A percentile compares a stretch with the other conserved stretches of the same genome.
Evolutionary conservation across 805 yeast species (phyloP).

Genomic region (Candida pini): DNA sequence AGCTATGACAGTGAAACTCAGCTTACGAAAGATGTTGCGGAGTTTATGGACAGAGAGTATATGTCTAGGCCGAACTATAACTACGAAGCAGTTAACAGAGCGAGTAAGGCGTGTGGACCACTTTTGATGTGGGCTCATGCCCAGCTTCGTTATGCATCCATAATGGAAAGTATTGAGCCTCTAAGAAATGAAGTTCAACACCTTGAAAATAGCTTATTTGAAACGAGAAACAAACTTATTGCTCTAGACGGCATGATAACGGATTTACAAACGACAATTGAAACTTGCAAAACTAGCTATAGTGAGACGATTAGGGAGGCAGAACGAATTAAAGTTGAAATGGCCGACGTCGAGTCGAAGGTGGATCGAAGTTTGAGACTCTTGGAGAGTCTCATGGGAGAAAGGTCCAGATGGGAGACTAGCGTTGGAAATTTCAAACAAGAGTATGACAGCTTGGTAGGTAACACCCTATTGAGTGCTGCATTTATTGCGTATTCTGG

Average conservation of each 20-base stretch:
- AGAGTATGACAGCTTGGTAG: constrained; percentile 45
- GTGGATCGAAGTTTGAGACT: constrained; percentile 58
- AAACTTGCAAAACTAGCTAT: constrained; percentile 58
- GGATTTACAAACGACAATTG: constrained; percentile 69
- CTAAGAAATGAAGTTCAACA: constrained; percentile 55
- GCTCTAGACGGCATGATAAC: constrained; percentile 79
- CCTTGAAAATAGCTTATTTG: constrained; percentile 55
- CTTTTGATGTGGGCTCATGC: constrained; percentile 84
- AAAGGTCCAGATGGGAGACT: constrained; percentile 68
- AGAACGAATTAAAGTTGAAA: constrained; percentile 68
- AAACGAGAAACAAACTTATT: constrained; percentile 59
- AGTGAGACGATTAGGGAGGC: constrained; percentile 72
- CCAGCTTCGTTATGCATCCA: constrained; percentile 70
- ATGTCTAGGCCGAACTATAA: constrained; percentile 60
- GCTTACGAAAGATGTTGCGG: constrained; percentile 47
- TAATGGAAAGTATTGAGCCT: constrained; percentile 70
- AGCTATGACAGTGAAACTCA: constrained; percentile 59
- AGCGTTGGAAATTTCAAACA: constrained; percentile 47
- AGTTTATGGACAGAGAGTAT: constrained; percentile 53
- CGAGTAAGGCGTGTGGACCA: constrained; percentile 95
- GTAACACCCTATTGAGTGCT: constrained; percentile 61
- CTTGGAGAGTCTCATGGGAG: constrained; percentile 58
- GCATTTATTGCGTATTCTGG: constrained; percentile 62
- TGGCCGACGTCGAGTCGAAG: constrained; percentile 53
- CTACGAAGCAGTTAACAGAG: constrained; percentile 72